phyloP scores from a whole-genome alignment of 78 protist genomes.

The Dictyostelium capitatum region DNA sequence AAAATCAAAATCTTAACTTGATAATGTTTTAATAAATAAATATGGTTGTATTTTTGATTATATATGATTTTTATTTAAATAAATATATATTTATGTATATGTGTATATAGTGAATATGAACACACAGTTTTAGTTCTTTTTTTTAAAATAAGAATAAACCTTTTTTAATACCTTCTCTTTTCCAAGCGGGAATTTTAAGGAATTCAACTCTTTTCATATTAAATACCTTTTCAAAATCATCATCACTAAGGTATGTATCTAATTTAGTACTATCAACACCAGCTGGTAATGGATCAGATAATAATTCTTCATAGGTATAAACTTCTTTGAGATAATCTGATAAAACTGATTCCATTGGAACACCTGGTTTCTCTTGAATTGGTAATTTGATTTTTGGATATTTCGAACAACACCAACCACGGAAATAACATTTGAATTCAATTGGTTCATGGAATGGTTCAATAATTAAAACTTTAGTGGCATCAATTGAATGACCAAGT shows the following conservation, averaged over 20 bases:
- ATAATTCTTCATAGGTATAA: constrained; percentile 73
- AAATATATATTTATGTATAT: too few relatives aligned
- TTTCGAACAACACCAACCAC: constrained; percentile 59
- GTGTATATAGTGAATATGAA: too few relatives aligned
- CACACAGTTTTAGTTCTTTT: not conserved
- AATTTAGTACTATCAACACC: constrained; percentile 74
- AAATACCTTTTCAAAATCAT: constrained; percentile 78
- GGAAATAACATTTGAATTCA: constrained; percentile 51
- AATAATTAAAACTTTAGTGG: constrained; percentile 17
- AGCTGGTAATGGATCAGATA: constrained; percentile 72
- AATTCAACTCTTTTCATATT: constrained; percentile 58
- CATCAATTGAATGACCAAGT: constrained; percentile 23
- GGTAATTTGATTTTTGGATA: constrained; percentile 73
- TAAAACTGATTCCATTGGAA: constrained; percentile 46
- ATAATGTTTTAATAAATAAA: too few relatives aligned
- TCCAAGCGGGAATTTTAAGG: constrained; percentile 77
- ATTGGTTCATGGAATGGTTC: constrained; percentile 64
- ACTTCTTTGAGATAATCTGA: constrained; percentile 71
- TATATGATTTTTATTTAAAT: too few relatives aligned
- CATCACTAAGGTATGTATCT: constrained; percentile 67
- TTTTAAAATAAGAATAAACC: constrained; percentile 43
- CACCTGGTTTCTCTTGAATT: constrained; percentile 36
- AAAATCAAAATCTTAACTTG: too few relatives aligned
- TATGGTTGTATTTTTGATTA: too few relatives aligned
- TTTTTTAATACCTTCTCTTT: constrained; percentile 58